Evolutionary conservation across 1,139 yeast genomes (phyloP), one percentile per base, ranked within the genome.

Genomic region (Candida albicans): DNA sequence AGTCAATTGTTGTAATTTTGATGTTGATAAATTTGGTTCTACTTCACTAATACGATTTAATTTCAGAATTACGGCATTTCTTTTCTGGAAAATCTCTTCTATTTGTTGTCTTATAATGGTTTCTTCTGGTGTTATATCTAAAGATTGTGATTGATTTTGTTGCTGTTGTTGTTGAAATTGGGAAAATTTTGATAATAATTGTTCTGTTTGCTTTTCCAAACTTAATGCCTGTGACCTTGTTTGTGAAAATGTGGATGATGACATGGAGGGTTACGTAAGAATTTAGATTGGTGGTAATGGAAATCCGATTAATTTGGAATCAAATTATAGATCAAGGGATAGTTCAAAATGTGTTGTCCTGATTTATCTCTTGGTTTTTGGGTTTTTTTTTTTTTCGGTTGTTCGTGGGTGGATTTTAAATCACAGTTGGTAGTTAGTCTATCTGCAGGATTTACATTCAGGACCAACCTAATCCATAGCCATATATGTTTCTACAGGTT

Each of bases 1-100:
- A 44, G 84, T 81, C 38, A 90, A 68, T 60, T 93, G 98, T 56
- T 87, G 93, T 33, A 82, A 64, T 62, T 88, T 87, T 0, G 93
- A 79, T 1, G 93, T 79, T 2, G 90, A 77, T 6, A 84, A 69
- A n/a, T 72, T 64, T 13, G 82, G 86, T 8, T 40, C 32, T 2
- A 83, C 70, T 42, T 85, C 89, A 38, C 81, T 64, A 32, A 73
- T 65, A 38, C 75, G 62, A 47, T 67, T 70, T 49, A 77, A 56
- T 44, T 62, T 62, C 32, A 48, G 52, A 14, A 73, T 53, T 13
- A 65, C 54, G 2, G 57, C 62, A 28, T 69, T 71, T 41, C 77
- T 51, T 45, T 65, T 64, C 22, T 53, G 57, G n/a, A 73, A 57
- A 1, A 61, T 48, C 14, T 61, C 66, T 42, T 67, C 70, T 48